Evolutionary conservation across 2,329 filamentous ascomycete genomes (phyloP), one percentile per base, ranked within the genome.

Genomic region (Herpotrichia juniperi): DNA sequence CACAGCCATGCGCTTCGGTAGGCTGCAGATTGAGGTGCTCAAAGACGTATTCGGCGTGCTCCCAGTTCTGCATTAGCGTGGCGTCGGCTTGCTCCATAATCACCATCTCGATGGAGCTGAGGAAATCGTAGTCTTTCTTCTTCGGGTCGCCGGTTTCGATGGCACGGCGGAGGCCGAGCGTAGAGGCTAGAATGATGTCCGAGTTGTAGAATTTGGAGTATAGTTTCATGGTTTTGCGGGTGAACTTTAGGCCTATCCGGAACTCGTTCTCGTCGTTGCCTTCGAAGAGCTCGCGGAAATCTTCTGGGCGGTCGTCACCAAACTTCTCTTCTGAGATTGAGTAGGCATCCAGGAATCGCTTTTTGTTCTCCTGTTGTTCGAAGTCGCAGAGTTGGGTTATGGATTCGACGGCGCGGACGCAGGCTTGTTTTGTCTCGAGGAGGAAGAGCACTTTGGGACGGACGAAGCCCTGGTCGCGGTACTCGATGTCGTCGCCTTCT

Each of bases 261-360:
- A 97, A 99, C 84, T 96, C 94, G 76, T 99, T 94, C 70, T 97
- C 94, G 70, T 96, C 91, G 69, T 97, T 97, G 53, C 94, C 94
- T 55, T 88, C 88, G 67, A 99, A 99, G 0, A 97, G 81, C 50
- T 96, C 90, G 21, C 84, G 82, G 75, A 96, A 97, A 71, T 97
- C 94, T 2, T 87, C 88, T 0, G 94, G 88, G 67, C 91, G 91
- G 67, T 90, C 86, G 8, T 83, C 79, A 22, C 87, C 85, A 61
- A 91, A 88, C 32, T 84, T 85, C 53, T 87, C 82, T 19, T 89
- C 84, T 32, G 85, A 83, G 24, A 87, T 83, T 6, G 87, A 81
- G 73, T 93, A 99, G 1, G 84, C 85, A 50, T 97, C 93, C 31
- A 93, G 82, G 66, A 99, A 97, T 0, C 94, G 86, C 72, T 96